Evolutionary conservation across 192 early-diverging fungal species (phyloP), one percentile per base, ranked within the genome.

Genomic region (Umbelopsis isabellina): DNA sequence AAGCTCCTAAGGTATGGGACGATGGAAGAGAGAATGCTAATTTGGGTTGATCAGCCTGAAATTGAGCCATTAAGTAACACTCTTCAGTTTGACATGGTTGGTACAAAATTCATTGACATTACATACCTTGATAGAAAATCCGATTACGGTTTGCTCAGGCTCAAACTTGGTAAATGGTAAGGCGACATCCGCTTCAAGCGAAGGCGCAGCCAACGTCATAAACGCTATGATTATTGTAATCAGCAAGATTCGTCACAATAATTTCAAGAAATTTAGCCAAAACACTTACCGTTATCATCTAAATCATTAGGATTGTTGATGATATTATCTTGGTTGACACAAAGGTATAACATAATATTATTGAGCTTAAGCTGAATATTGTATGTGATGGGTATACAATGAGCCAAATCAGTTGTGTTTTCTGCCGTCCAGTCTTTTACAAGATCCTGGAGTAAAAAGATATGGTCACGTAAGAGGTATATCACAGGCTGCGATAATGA

Each of bases 271-370:
- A 37, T 18, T 22, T 21, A 52, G 49, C 22, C 64, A 7, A 27
- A 72, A 37, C 65, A 61, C 80, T 22, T 84, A 91, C 91, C 81
- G 72, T 94, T 94, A 49, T 94, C 91, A 37, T 89, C 85, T 10
- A 82, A 71, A 27, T 89, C 87, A 21, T 83, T 89, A 18, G 90
- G 89, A 69, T 87, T 80, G 70, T 91, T 84, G 66, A 94, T 91
- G 9, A 94, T 87, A 72, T 94, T 93, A 65, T 88, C 80, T 50
- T 91, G 88, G 72, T 94, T 94, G 20, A 88, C 83, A 73, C 87
- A 92, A 4, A 91, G 78, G 65, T 82, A 86, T 9, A 92, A 58
- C 33, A 83, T 72, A 41, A 85, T 81, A 23, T 84, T 69, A 16
- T 75, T 75, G 16, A 91, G 65, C 4, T 73, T 65, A 13, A 90